Percentiles rank a stretch among this genome's conserved stretches.
phyloP scores from a whole-genome alignment of 306 rosid genomes.

The Canavalia gladiata region DNA sequence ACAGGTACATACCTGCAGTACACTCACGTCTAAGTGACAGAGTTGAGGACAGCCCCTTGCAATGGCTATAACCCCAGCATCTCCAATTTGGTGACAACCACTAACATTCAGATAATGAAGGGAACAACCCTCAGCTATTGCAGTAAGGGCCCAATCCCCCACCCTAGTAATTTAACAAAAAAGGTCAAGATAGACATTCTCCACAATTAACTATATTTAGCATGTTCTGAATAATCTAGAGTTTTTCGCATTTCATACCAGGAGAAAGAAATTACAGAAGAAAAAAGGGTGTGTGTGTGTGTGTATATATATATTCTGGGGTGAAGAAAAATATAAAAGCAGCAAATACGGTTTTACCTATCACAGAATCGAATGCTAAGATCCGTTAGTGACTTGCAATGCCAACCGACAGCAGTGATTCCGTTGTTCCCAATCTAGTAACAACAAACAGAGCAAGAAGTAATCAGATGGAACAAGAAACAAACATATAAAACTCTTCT shows the following conservation, averaged over 20 bases:
- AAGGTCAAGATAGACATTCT: conserved; percentile 10
- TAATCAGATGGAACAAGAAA: neutral
- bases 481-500: conserved; percentile 2
- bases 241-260: neutral
- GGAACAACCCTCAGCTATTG: conserved; percentile 74
- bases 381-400: conserved; percentile 72
- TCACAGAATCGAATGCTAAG: conserved; percentile 87
- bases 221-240: neutral
- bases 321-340: conserved; percentile 16
- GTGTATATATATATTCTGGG: neutral
- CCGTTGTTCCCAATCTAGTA: conserved; percentile 80
- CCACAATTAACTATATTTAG: conserved; percentile 8
- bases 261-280: neutral
- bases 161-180: conserved; percentile 60
- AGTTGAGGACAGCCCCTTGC: conserved; percentile 86
- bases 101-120: conserved; percentile 82
- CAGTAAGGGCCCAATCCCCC: conserved; percentile 81
- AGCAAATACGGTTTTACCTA: conserved; percentile 60
- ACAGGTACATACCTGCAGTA: conserved; percentile 69
- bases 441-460: conserved; percentile 13
- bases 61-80: conserved; percentile 83
- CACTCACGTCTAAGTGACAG: conserved; percentile 73
- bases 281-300: neutral
- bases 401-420: conserved; percentile 73
- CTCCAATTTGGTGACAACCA: conserved; percentile 87